phyloP scores from a whole-genome alignment of 768 basidiomycete species.

The Collybiopsis confluens region DNA sequence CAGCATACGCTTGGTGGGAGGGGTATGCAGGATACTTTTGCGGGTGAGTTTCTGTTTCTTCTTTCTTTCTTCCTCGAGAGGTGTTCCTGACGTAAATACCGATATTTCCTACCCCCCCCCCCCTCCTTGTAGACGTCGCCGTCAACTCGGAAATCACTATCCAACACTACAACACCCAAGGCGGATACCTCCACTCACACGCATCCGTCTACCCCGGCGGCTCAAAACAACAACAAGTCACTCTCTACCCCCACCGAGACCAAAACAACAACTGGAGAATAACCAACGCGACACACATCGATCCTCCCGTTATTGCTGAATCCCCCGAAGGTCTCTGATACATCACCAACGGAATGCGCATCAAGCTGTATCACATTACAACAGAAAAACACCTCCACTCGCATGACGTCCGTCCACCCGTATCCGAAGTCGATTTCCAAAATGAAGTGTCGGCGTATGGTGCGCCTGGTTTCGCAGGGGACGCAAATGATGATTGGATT shows the following conservation, averaged over 20 bases:
- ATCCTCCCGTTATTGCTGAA: background rate
- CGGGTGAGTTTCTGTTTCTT: constrained; percentile 32
- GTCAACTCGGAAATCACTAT: constrained; percentile 79
- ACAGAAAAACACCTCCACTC: constrained; percentile 91
- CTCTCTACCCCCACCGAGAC: constrained; percentile 97
- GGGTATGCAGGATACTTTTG: constrained; percentile 90
- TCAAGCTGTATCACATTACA: constrained; percentile 76
- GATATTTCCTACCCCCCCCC: background rate
- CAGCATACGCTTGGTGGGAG: constrained; percentile 91
- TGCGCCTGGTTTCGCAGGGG: constrained; percentile 77
- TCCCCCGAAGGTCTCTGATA: constrained; percentile 44
- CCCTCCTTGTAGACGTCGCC: constrained; percentile 85
- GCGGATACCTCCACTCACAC: constrained; percentile 98
- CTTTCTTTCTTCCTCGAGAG: too few species aligned
- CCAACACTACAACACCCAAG: constrained; percentile 94
- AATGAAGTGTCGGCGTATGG: constrained; percentile 97
- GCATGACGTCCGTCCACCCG: constrained; percentile 90
- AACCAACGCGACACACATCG: constrained; percentile 59
- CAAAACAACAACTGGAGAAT: constrained; percentile 93
- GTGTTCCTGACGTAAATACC: background rate
- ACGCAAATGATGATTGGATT: constrained; percentile 90
- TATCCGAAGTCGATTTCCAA: constrained; percentile 98
- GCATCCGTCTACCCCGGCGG: constrained; percentile 85
- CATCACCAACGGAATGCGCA: constrained; percentile 59
- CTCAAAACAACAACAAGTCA: constrained; percentile 95